A percentile compares a stretch with the other conserved stretches of the same genome.
These are phyloP conservation scores for Mortierella antarctica DNA, from an alignment of 192 early-diverging fungal species.

Conservation along the genomic window DNA sequence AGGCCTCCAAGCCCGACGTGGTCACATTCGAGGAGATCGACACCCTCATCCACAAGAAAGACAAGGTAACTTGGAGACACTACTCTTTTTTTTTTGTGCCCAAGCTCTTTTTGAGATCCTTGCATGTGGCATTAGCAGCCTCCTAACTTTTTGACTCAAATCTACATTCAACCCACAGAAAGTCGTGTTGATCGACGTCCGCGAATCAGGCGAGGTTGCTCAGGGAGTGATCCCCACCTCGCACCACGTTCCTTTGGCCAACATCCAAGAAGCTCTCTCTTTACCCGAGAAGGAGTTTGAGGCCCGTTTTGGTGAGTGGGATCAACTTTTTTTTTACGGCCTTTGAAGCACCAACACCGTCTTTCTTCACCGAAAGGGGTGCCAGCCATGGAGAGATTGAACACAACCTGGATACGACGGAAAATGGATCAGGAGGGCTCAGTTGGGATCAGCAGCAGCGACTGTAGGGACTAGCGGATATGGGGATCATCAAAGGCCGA, in stretches of 20 bases:
- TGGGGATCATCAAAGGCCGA: too few species aligned
- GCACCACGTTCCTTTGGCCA: conserved; percentile 73
- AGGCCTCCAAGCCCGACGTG: conserved; percentile 32
- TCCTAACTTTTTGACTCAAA: too few species aligned
- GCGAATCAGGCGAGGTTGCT: conserved; percentile 70
- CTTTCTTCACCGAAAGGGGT: too few species aligned
- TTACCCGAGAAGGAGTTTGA: conserved; percentile 52
- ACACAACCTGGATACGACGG: too few species aligned
- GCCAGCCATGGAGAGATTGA: too few species aligned
- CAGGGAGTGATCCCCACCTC: conserved; percentile 75
- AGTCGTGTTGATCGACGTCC: conserved; percentile 74
- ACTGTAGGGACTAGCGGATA: too few species aligned
- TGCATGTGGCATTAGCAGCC: too few species aligned
- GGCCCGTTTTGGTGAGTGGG: conserved; percentile 47
- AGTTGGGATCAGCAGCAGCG: too few species aligned
- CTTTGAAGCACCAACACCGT: not conserved
- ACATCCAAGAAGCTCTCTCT: conserved; percentile 58
- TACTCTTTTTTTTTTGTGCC: not conserved
- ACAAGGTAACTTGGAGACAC: conserved; percentile 19
- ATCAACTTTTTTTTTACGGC: not conserved
- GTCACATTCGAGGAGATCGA: conserved; percentile 52
- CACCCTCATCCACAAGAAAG: conserved; percentile 37
- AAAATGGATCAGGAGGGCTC: too few species aligned
- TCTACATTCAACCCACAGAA: conserved; percentile 16
- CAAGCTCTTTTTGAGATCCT: not conserved